A percentile compares a stretch with the other conserved stretches of the same genome.
phyloP scores from a whole-genome alignment of 2,329 filamentous ascomycete species.

The Neoscytalidium dimidiatum region DNA sequence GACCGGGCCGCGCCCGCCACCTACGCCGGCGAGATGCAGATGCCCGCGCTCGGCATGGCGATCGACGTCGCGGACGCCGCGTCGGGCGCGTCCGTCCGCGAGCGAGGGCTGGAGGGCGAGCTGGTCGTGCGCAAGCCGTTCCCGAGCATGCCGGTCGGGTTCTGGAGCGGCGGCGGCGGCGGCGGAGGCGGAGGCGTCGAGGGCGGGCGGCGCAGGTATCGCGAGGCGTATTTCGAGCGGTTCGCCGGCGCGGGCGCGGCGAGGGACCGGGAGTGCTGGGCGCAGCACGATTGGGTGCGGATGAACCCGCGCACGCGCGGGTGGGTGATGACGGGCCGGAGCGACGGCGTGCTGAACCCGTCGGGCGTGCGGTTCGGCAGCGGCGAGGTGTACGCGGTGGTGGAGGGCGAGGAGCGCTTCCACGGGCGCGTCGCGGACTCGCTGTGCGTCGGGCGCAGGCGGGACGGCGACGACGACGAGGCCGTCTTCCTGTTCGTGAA shows the following conservation, averaged over 20 bases:
- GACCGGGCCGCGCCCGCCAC: slow-evolving; percentile 63
- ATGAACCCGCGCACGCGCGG: slow-evolving; percentile 68
- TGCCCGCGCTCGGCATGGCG: not conserved
- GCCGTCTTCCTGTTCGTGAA: slow-evolving; percentile 61
- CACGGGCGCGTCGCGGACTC: slow-evolving; percentile 65
- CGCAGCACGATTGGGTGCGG: slow-evolving; percentile 78
- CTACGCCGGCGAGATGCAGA: slow-evolving; percentile 50
- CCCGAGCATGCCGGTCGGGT: slow-evolving; percentile 68
- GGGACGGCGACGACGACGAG: slow-evolving; percentile 61
- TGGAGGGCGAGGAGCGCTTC: slow-evolving; percentile 62
- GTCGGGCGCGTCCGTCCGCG: slow-evolving; percentile 62
- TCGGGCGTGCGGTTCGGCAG: slow-evolving; percentile 77
- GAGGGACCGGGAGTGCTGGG: slow-evolving; percentile 63
- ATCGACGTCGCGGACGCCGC: slow-evolving; percentile 65
- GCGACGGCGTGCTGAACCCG: slow-evolving; percentile 79
- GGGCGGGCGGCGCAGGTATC: slow-evolving; percentile 33
- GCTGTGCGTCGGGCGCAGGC: slow-evolving; percentile 77
- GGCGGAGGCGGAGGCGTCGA: no score
- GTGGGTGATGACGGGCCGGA: slow-evolving; percentile 68
- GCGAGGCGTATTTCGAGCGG: slow-evolving; percentile 48
- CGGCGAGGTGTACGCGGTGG: slow-evolving; percentile 75
- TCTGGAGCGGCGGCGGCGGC: slow-evolving; percentile 47
- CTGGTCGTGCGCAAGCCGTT: slow-evolving; percentile 71
- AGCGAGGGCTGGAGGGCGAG: slow-evolving; percentile 59
- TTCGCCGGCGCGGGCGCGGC: slow-evolving; percentile 27